These are phyloP conservation scores for Wickerhamiella parazyma DNA, from an alignment of 805 yeast species.

Conservation along the genomic window DNA sequence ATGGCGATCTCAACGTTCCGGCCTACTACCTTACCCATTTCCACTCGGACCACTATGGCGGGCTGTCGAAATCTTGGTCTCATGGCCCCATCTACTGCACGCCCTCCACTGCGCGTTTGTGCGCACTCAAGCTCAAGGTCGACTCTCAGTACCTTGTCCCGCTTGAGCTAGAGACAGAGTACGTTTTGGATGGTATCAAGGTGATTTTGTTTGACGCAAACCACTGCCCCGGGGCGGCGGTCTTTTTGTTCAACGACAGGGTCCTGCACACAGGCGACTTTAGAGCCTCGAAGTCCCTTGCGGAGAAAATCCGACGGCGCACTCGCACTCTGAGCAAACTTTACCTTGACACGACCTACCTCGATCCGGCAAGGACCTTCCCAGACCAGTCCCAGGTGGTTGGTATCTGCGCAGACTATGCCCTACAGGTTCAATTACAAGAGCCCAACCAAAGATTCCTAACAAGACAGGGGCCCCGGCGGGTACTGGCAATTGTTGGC, in stretches of 20 bases:
- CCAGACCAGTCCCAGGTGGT: conserved; percentile 68
- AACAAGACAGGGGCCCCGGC: conserved; percentile 16
- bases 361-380: conserved; percentile 59
- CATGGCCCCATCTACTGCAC: conserved; percentile 64
- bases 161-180: conserved; percentile 32
- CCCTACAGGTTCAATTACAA: conserved; percentile 28
- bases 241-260: conserved; percentile 51
- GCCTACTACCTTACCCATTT: conserved; percentile 43
- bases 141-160: conserved; percentile 31
- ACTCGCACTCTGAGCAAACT: conserved; percentile 28
- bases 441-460: conserved; percentile 20
- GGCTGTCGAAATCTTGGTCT: conserved; percentile 64
- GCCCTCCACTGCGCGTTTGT: conserved; percentile 47
- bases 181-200: conserved; percentile 32
- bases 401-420: conserved; percentile 41
- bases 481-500: conserved; percentile 56
- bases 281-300: conserved; percentile 46
- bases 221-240: conserved; percentile 92
- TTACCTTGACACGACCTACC: conserved; percentile 83
- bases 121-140: conserved; percentile 41
- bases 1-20: conserved; percentile 24
- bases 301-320: conserved; percentile 20
- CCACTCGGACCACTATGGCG: conserved; percentile 91
- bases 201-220: conserved; percentile 72
- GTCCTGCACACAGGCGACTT: conserved; percentile 87